phyloP scores from a whole-genome alignment of 106 monocot species.

The Xerophyta viscosa region DNA sequence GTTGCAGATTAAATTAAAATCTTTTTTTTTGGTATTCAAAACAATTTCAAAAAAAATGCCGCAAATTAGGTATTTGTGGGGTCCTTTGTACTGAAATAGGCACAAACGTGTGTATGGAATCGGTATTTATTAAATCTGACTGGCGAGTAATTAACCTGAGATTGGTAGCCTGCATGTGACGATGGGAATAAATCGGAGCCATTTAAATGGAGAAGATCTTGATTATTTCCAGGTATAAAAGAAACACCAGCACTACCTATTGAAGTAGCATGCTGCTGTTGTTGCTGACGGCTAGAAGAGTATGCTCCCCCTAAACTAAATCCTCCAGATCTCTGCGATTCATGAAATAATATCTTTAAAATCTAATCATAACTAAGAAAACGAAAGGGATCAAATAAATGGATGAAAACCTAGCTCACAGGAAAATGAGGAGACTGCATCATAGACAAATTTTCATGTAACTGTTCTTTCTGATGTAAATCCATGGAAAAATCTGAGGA shows the following conservation, averaged over 20 bases:
- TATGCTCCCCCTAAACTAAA: slow-evolving; percentile 66
- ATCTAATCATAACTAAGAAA: not conserved
- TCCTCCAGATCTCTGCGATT: slow-evolving; percentile 58
- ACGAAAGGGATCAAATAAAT: not conserved
- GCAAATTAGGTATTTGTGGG: too few relatives aligned
- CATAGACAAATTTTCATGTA: slow-evolving; percentile 80
- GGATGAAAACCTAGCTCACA: slow-evolving; percentile 34
- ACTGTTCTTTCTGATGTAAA: slow-evolving; percentile 42
- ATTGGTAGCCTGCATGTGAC: slow-evolving; percentile 51
- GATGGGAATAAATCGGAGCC: slow-evolving; percentile 53
- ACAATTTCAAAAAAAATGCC: too few relatives aligned
- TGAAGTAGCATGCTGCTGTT: slow-evolving; percentile 43
- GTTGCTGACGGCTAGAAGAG: slow-evolving; percentile 64
- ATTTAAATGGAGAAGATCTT: slow-evolving; percentile 49
- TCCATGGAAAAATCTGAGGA: slow-evolving; percentile 41
- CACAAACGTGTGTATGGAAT: too few relatives aligned
- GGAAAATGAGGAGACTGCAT: slow-evolving; percentile 81
- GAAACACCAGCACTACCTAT: slow-evolving; percentile 24
- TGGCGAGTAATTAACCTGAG: slow-evolving; percentile 55
- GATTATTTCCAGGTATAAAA: slow-evolving; percentile 39
- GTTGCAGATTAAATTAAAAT: too few relatives aligned
- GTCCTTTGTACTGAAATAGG: too few relatives aligned
- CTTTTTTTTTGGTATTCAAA: too few relatives aligned
- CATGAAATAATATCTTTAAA: too few relatives aligned
- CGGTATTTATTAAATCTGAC: too few relatives aligned